Conservation (phyloP, 1,139 yeast genomes). For the Lodderomyces theae region DNA sequence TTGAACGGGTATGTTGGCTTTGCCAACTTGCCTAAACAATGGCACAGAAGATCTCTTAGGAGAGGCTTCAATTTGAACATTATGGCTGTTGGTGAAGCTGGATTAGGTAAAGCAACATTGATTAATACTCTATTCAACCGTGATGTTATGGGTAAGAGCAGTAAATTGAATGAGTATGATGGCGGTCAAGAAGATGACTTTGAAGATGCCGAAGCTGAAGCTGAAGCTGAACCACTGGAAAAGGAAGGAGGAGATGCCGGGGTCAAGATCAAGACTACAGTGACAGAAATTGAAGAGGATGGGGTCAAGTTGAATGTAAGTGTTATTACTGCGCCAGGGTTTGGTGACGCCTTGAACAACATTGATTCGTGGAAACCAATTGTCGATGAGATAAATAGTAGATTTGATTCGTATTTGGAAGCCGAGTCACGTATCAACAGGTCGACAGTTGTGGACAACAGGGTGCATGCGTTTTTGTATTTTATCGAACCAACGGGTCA, state of each 20-base stretch:
- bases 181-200: slow-evolving; percentile 16
- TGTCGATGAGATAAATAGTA: slow-evolving; percentile 79
- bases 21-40: slow-evolving; percentile 96
- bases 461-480: slow-evolving; percentile 84
- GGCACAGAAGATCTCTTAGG: slow-evolving; percentile 94
- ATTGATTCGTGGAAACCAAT: slow-evolving; percentile 91
- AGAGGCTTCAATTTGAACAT: slow-evolving; percentile 91
- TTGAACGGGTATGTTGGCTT: slow-evolving; percentile 94
- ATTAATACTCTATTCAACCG: slow-evolving; percentile 88
- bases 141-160: slow-evolving; percentile 47
- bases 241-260: slow-evolving; percentile 25
- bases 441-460: slow-evolving; percentile 65
- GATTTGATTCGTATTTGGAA: slow-evolving; percentile 87
- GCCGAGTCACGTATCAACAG: slow-evolving; percentile 86
- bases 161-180: slow-evolving; percentile 13
- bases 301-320: slow-evolving; percentile 86
- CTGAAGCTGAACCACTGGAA: slow-evolving; percentile 11
- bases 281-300: slow-evolving; percentile 83
- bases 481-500: slow-evolving; percentile 98
- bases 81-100: slow-evolving; percentile 88
- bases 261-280: slow-evolving; percentile 65
- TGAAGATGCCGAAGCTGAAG: slow-evolving; percentile 9
- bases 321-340: slow-evolving; percentile 90
- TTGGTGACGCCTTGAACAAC: slow-evolving; percentile 89
- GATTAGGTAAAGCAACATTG: slow-evolving; percentile 91